These are phyloP conservation scores for Zancudomyces culisetae DNA, from an alignment of 371 early-diverging fungal genomes.

Conservation along the genomic window DNA sequence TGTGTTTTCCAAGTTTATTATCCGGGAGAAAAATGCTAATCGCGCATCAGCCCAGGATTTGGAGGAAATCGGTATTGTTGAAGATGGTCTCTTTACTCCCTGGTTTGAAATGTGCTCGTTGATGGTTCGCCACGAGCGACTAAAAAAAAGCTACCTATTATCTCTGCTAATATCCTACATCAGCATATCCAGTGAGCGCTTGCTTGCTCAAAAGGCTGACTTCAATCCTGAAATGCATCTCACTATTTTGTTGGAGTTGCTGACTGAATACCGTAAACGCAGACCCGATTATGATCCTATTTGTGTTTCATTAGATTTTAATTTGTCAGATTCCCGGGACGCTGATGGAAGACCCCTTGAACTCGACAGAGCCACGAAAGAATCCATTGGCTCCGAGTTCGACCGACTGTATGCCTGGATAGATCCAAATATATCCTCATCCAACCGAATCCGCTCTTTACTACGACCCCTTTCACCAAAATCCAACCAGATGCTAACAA, in stretches of 20 bases:
- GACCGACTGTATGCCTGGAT: constrained; percentile 25
- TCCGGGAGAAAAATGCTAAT: constrained; percentile 6
- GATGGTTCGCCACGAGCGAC: constrained; percentile 14
- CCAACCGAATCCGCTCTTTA: constrained; percentile 15
- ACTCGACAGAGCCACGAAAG: constrained; percentile 20
- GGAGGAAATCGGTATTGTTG: constrained; percentile 21
- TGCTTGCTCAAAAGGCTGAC: constrained; percentile 20
- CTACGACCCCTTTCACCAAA: constrained; percentile 16
- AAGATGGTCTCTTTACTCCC: constrained; percentile 19
- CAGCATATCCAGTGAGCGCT: constrained; percentile 16
- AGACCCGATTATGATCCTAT: constrained; percentile 25
- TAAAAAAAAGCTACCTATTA: constrained; percentile 10
- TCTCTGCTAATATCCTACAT: constrained; percentile 18
- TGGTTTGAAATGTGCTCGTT: constrained; percentile 13
- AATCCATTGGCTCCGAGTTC: constrained; percentile 25
- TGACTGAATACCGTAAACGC: constrained; percentile 25
- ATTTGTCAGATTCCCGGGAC: neutral
- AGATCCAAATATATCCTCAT: constrained; percentile 18
- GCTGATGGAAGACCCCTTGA: constrained; percentile 2
- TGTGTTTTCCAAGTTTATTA: constrained; percentile 15
- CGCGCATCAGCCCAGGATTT: constrained; percentile 6
- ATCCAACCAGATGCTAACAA: no score
- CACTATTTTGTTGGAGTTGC: constrained; percentile 16
- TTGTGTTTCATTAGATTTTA: constrained; percentile 12
- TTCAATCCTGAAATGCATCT: constrained; percentile 23